Percentiles rank a stretch among this genome's conserved stretches.
phyloP scores from a whole-genome alignment of 2,329 filamentous ascomycete genomes.

The Zalaria sp. region DNA sequence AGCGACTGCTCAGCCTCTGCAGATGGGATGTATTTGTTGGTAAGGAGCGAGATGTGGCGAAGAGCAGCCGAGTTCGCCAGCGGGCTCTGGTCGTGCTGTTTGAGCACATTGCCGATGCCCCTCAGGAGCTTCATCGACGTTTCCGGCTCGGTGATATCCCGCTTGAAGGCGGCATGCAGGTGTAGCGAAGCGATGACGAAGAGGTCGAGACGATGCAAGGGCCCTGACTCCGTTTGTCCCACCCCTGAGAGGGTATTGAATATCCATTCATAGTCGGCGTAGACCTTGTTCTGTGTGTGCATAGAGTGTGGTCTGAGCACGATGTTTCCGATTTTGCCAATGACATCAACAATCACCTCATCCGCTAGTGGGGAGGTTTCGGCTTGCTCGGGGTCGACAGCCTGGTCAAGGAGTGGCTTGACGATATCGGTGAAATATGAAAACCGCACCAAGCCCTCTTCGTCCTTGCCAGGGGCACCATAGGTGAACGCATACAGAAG shows the following conservation, averaged over 20 bases:
- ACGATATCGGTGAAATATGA: slow-evolving; percentile 33
- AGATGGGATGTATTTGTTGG: slow-evolving; percentile 33
- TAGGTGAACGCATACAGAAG: slow-evolving; percentile 47
- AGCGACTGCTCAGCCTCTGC: slow-evolving; percentile 18
- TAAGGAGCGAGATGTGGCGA: slow-evolving; percentile 29
- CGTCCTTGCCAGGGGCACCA: slow-evolving; percentile 33
- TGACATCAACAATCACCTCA: slow-evolving; percentile 40
- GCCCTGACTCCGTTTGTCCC: slow-evolving; percentile 1
- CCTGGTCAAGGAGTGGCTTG: slow-evolving; percentile 25
- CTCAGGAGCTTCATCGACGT: slow-evolving; percentile 19
- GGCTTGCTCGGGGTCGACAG: slow-evolving; percentile 18
- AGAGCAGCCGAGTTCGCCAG: slow-evolving; percentile 10
- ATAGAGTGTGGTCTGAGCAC: slow-evolving; percentile 40
- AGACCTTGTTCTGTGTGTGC: slow-evolving; percentile 34
- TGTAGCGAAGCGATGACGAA: slow-evolving; percentile 42
- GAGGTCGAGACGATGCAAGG: not conserved
- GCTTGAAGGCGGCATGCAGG: slow-evolving; percentile 36
- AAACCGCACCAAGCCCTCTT: slow-evolving; percentile 23
- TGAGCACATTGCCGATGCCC: slow-evolving; percentile 21
- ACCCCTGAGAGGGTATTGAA: slow-evolving; percentile 5
- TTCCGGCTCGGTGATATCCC: slow-evolving; percentile 18
- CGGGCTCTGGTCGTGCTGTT: slow-evolving; percentile 1
- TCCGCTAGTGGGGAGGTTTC: slow-evolving; percentile 26
- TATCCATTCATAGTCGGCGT: slow-evolving; percentile 9
- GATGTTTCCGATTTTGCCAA: slow-evolving; percentile 46